Conservation (phyloP, 345 rosid genomes). For the Salix viminalis region DNA sequence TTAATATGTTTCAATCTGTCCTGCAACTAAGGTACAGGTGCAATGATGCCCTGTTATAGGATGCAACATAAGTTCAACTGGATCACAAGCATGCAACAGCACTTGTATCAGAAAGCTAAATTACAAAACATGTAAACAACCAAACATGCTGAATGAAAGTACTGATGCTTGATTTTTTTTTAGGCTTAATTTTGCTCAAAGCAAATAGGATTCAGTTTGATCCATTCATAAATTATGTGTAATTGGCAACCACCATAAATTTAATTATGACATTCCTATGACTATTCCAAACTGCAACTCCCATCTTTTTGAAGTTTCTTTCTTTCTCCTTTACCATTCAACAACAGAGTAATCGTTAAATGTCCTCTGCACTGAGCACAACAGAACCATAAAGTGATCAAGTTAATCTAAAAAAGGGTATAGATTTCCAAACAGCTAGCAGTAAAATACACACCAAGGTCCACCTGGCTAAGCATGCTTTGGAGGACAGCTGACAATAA, state of each 20-base stretch:
- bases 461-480: neutral
- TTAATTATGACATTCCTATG: neutral
- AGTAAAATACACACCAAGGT: neutral
- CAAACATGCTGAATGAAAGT: neutral
- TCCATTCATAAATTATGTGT: neutral
- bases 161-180: neutral
- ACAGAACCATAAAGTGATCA: too few relatives aligned
- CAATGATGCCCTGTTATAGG: neutral
- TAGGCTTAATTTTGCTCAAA: neutral
- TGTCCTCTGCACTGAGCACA: neutral
- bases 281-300: neutral
- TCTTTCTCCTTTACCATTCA: neutral
- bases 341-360: neutral
- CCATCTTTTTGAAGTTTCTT: neutral
- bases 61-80: neutral
- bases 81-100: neutral
- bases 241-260: neutral
- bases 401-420: too few relatives aligned
- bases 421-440: neutral
- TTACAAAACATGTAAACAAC: neutral
- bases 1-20: neutral
- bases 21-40: neutral
- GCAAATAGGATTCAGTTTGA: neutral
- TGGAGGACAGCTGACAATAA: neutral
- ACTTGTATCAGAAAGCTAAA: neutral